Base-by-base conservation (phyloP, 192 early-diverging fungal genomes). In the Thamnidium elegans region DNA sequence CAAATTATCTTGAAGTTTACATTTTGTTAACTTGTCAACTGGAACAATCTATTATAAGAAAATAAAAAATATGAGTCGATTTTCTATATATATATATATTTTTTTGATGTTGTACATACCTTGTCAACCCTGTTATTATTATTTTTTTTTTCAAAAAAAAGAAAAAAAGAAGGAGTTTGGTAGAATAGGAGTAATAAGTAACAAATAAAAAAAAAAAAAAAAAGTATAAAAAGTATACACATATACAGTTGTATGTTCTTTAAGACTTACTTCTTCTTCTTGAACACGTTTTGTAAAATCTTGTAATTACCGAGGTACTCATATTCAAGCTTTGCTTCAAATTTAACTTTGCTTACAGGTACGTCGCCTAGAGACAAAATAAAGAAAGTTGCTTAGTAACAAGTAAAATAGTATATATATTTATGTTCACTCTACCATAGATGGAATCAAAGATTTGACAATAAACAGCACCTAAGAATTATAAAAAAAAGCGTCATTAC, bases 1-100 rank as follows among this genome's bases (percentile, higher is more conserved):
- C 61, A 98, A 84, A 73, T 98, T 98, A 78, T 98, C 96, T 82
- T 96, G 94, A 66, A 98, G 92, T 62, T 90, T 91, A 80, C 92
- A 93, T 76, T 95, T 98, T 67, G 90, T 83, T 47, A 98, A 78
- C 10, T 87, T 79, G 20, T 95, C 87, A 8, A 94, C 92, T 48
- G 92, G 92, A 58, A 98, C 87, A n/a, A 77, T 78, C 87, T 86
- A 70, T 14, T 39, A 13, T n/a, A 52, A 68, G 17, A 60, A 50
- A 64, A 31, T 6, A n/a, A 42, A 50, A 46, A 58, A 26, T 26
- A 48, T 9, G 46, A 19, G 6, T 7, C 15, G 46, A 48, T 48
- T 48, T 17, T 14, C 32, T 63, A 5, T 13, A 15, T 7, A 19
- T 26, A 3, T 15, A 47, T n/a, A 47, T 47, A 11, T 17, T 15